A percentile compares a stretch with the other conserved stretches of the same genome.
Conservation (phyloP, 2,329 filamentous ascomycete species). For the Pyricularia pennisetigena region DNA sequence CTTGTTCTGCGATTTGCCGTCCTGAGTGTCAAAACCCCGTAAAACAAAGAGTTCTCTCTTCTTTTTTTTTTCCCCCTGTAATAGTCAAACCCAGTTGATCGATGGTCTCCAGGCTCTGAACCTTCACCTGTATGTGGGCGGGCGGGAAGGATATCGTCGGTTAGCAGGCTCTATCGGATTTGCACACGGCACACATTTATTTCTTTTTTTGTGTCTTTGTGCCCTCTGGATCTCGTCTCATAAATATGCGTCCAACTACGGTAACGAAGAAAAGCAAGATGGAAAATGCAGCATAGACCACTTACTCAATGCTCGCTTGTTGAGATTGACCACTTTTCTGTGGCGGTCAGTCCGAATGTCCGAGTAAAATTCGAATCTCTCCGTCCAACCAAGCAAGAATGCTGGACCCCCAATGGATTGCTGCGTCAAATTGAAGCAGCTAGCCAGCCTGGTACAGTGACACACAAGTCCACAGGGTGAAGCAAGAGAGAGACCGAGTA, state of each 20-base stretch:
- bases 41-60: not conserved
- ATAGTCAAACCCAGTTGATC: not conserved
- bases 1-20: not conserved
- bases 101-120: not conserved
- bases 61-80: not conserved
- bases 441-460: not conserved
- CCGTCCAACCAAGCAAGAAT: not conserved
- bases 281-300: not conserved
- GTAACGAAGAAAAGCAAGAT: not conserved
- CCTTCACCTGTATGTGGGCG: not conserved
- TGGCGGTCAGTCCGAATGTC: not conserved
- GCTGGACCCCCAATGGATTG: not conserved
- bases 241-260: not conserved
- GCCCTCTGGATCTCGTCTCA: not conserved
- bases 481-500: not conserved
- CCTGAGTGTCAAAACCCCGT: not conserved
- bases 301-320: slow-evolving; percentile 1
- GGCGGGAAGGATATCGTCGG: not conserved
- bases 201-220: not conserved
- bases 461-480: not conserved
- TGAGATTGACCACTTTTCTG: not conserved
- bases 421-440: not conserved
- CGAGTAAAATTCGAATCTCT: not conserved
- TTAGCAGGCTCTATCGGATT: not conserved
- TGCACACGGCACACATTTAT: not conserved